A percentile compares a stretch with the other conserved stretches of the same genome.
phyloP scores from a whole-genome alignment of 2,329 filamentous ascomycete genomes.

The Fusarium tricinctum region DNA sequence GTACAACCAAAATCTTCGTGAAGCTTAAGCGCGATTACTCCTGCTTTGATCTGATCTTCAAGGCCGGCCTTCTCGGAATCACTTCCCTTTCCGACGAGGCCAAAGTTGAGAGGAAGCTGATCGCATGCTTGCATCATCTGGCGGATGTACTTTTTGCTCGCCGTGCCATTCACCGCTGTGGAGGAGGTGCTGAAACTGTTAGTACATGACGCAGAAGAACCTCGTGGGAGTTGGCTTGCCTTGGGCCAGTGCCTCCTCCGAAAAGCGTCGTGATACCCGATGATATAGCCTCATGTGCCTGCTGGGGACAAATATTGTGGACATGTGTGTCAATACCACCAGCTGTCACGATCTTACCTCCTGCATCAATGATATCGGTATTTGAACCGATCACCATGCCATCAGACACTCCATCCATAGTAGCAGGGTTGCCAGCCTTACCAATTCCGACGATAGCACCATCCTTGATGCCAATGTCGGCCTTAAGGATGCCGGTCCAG shows the following conservation, averaged over 20 bases:
- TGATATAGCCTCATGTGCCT: not conserved
- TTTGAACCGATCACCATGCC: slow-evolving; percentile 1
- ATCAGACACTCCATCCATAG: not conserved
- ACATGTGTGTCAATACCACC: not conserved
- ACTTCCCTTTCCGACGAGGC: not conserved
- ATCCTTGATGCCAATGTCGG: not conserved
- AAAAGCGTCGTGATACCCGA: not conserved
- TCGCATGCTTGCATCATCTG: slow-evolving; percentile 3
- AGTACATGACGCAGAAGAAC: not conserved
- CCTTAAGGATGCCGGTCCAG: slow-evolving; percentile 4
- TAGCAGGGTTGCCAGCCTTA: not conserved
- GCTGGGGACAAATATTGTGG: not conserved
- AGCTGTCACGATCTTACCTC: not conserved
- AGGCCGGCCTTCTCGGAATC: not conserved
- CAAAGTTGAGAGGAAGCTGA: not conserved
- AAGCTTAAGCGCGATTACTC: not conserved
- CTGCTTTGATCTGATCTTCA: not conserved
- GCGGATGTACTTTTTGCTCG: slow-evolving; percentile 2
- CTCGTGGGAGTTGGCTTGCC: not conserved
- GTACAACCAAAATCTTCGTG: not conserved
- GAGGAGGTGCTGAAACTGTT: not conserved
- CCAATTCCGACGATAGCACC: not conserved
- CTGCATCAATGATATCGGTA: not conserved
- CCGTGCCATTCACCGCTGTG: not conserved
- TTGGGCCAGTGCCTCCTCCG: slow-evolving; percentile 1